Evolutionary conservation across 192 early-diverging fungal genomes (phyloP), one percentile per base, ranked within the genome.

Genomic region (Rhizoclosmatium globosum): DNA sequence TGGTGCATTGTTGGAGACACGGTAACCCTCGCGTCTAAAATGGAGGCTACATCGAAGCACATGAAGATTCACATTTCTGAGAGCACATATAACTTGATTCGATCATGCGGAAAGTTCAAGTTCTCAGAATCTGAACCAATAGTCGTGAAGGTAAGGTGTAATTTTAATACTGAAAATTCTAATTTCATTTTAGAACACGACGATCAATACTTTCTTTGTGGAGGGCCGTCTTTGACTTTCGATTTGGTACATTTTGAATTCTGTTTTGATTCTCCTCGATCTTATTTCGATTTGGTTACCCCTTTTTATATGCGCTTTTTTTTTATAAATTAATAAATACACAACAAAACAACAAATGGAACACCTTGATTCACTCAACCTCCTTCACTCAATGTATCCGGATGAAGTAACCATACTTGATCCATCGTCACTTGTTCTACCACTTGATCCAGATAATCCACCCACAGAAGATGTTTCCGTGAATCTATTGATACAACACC

Each of bases 1-100:
- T 87, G 79, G 69, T 85, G 83, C 67, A 53, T 87, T 57, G 77
- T 87, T n/a, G 86, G 86, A 15, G 86, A 87, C 47, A 87, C 86
- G 43, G 83, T 82, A 45, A 84, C 67, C 23, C 81, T 79, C 64
- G 86, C 86, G n/a, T 86, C 84, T 43, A 83, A 82, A 46, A 87
- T 86, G 85, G 86, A 87, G 68, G 62, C 70, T 3, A 85, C 81
- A 13, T 83, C 81, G 42, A 81, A 83, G 66, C 74, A 85, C 39
- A 82, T 83, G 75, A 77, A 72, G 53, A 79, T 85, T 47, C 86
- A 87, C 73, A 81, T 84, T 42, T 69, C 66, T 46, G 84, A 86
- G 67, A 68, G 57, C 17, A 87, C 83, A 15, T 70, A 85, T 61
- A 69, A 77, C 38, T 45, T 78, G 19, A 15, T 78, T 6, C 71